A percentile compares a stretch with the other conserved stretches of the same genome.
Evolutionary conservation across 78 protist genomes (phyloP).

Genomic region (Tieghemostelium lacteum): DNA sequence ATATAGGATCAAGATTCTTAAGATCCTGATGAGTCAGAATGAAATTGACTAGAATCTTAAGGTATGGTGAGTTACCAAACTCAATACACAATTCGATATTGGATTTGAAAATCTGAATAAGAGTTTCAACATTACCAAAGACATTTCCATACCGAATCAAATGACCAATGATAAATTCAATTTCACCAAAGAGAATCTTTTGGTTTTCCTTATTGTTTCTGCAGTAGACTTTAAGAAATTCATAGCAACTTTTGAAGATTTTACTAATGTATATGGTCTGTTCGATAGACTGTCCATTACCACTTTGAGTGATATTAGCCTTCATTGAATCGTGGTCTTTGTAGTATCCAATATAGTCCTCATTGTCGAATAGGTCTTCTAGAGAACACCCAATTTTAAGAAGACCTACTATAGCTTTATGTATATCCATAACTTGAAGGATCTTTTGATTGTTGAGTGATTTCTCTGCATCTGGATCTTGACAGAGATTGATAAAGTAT

Average conservation of each 20-base stretch:
- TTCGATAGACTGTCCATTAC: neutral
- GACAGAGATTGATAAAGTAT: constrained; percentile 21
- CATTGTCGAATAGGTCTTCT: constrained; percentile 24
- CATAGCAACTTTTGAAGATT: constrained; percentile 62
- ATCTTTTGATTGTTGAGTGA: constrained; percentile 39
- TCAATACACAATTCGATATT: constrained; percentile 15
- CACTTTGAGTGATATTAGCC: too few relatives aligned
- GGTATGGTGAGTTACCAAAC: constrained; percentile 62
- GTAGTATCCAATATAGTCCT: neutral
- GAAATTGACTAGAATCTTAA: constrained; percentile 29
- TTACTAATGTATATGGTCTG: constrained; percentile 38
- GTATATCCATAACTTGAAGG: constrained; percentile 18
- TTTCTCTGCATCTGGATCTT: constrained; percentile 7
- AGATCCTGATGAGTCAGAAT: constrained; percentile 15
- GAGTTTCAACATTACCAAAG: constrained; percentile 69
- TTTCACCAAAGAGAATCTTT: constrained; percentile 26
- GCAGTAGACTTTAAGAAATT: constrained; percentile 39
- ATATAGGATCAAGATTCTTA: constrained; percentile 41
- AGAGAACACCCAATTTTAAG: constrained; percentile 64
- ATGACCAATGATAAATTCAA: constrained; percentile 72
- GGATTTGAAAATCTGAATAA: constrained; percentile 52
- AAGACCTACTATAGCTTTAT: constrained; percentile 33
- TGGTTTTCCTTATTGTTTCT: constrained; percentile 37
- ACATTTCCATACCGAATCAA: constrained; percentile 71
- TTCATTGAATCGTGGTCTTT: neutral